Evolutionary conservation across 192 early-diverging fungal species (phyloP).

Genomic region (Mortierella claussenii): DNA sequence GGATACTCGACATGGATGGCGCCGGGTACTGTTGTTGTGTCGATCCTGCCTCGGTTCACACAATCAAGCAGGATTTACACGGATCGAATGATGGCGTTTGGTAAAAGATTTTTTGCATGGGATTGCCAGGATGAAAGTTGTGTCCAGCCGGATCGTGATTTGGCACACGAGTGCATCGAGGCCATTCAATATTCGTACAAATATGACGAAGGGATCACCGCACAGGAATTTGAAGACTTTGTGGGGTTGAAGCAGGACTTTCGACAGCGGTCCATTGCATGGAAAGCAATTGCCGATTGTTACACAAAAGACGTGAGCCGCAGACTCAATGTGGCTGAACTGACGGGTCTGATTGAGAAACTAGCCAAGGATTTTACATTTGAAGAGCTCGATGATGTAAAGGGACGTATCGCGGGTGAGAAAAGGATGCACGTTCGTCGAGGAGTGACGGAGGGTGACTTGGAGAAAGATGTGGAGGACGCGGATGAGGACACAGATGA

Average conservation of each 20-base stretch:
- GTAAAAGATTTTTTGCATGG: slow-evolving; percentile 48
- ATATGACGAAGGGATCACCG: slow-evolving; percentile 15
- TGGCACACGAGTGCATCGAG: slow-evolving; percentile 50
- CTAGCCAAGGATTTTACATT: slow-evolving; percentile 36
- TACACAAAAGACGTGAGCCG: slow-evolving; percentile 49
- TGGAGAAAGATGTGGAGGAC: slow-evolving; percentile 1
- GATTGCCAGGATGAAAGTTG: slow-evolving; percentile 42
- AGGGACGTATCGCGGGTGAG: neutral
- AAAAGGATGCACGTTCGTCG: neutral
- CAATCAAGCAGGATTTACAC: slow-evolving; percentile 51
- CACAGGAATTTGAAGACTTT: slow-evolving; percentile 40
- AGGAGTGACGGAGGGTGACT: neutral
- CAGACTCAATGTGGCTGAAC: slow-evolving; percentile 29
- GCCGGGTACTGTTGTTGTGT: slow-evolving; percentile 33
- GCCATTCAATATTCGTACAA: slow-evolving; percentile 12
- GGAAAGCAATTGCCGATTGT: slow-evolving; percentile 46
- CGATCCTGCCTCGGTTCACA: slow-evolving; percentile 42
- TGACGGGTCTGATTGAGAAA: slow-evolving; percentile 25
- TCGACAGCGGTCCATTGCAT: slow-evolving; percentile 17
- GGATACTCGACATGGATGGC: slow-evolving; percentile 43
- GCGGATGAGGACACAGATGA: neutral
- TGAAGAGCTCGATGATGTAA: neutral
- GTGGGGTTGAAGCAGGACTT: slow-evolving; percentile 43
- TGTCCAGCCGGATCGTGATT: slow-evolving; percentile 39
- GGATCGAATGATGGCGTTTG: slow-evolving; percentile 52